Conservation (phyloP, 2,329 filamentous ascomycete species). For the Fusarium sp. region DNA sequence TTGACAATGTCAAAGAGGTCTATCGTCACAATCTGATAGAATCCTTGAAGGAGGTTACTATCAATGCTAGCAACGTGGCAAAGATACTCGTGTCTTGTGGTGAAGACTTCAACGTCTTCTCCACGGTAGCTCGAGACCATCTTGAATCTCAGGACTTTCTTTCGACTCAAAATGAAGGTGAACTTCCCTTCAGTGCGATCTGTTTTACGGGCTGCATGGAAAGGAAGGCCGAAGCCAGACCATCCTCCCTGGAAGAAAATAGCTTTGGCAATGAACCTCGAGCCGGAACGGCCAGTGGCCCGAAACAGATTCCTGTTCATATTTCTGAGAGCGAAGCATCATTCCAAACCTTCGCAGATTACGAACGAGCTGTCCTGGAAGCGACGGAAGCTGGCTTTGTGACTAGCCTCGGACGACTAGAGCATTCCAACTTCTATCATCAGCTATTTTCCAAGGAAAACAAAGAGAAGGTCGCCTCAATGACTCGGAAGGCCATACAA, state of each 20-base stretch:
- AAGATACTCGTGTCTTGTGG: slow-evolving; percentile 5
- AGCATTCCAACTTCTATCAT: background rate
- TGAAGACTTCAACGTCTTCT: background rate
- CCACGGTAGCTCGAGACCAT: background rate
- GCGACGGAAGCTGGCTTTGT: slow-evolving; percentile 6
- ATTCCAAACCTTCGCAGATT: background rate
- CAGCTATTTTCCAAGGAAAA: background rate
- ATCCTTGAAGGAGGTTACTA: background rate
- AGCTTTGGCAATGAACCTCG: background rate
- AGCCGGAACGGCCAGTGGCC: background rate
- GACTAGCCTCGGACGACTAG: background rate
- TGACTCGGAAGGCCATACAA: slow-evolving; percentile 8
- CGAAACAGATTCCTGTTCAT: background rate
- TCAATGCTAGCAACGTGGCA: background rate
- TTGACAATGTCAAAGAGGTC: background rate
- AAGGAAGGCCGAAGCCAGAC: background rate
- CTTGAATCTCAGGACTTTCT: background rate
- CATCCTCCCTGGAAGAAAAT: background rate
- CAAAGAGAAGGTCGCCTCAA: background rate
- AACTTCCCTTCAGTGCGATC: background rate
- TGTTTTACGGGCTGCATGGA: background rate
- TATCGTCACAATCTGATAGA: background rate
- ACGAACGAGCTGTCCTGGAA: background rate
- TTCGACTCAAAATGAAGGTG: background rate
- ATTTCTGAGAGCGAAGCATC: background rate